phyloP scores from a whole-genome alignment of 192 early-diverging fungal species.

The Coemansia sp. region DNA sequence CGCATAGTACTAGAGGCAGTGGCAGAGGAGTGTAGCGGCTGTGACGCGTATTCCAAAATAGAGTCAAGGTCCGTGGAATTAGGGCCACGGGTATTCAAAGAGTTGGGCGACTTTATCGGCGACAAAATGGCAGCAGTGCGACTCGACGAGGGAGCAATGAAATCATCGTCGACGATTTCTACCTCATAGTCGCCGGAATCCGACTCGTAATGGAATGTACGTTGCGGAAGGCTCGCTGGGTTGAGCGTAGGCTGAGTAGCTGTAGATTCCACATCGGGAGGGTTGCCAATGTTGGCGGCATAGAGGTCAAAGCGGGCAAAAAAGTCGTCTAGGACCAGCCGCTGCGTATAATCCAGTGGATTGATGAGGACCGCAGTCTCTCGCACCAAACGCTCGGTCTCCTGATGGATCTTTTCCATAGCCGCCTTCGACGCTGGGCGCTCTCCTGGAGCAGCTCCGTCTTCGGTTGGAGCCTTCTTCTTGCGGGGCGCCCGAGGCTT shows the following conservation, averaged over 20 bases:
- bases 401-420: conserved; percentile 33
- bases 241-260: neutral
- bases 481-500: neutral
- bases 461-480: neutral
- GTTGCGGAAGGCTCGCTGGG: neutral
- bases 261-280: neutral
- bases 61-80: conserved; percentile 11
- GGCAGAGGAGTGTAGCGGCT: conserved; percentile 25
- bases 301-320: conserved; percentile 20
- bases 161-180: conserved; percentile 23
- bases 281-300: neutral
- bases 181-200: conserved; percentile 34
- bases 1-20: neutral
- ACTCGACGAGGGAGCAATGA: neutral
- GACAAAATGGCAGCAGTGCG: neutral
- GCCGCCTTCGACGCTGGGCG: conserved; percentile 41
- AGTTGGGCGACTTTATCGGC: neutral
- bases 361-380: conserved; percentile 40
- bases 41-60: conserved; percentile 32
- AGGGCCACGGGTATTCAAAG: neutral
- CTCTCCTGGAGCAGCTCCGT: neutral
- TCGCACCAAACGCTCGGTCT: conserved; percentile 45
- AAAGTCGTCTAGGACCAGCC: conserved; percentile 22
- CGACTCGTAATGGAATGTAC: conserved; percentile 13
- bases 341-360: conserved; percentile 32